These are phyloP conservation scores for Pyrus pyrifolia DNA, from an alignment of 306 rosid species.

Conservation along the genomic window DNA sequence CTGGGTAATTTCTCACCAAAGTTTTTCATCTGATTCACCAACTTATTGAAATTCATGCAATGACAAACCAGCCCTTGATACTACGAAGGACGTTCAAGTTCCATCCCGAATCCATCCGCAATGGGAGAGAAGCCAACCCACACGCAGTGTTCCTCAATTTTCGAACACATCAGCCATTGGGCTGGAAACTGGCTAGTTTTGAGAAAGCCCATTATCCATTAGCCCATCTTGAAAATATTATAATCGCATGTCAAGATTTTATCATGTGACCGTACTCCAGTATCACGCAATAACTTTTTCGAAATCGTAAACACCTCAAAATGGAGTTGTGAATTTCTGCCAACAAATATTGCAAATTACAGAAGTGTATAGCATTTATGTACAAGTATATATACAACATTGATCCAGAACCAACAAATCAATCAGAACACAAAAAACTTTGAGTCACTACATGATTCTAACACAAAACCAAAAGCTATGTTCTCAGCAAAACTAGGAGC, in stretches of 20 bases:
- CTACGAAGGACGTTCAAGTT: not conserved
- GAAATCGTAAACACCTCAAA: not conserved
- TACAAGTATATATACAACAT: slow-evolving; percentile 36
- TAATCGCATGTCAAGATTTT: too few relatives aligned
- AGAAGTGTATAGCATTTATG: slow-evolving; percentile 21
- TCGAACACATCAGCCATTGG: not conserved
- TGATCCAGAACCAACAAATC: slow-evolving; percentile 5
- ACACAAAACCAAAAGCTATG: slow-evolving; percentile 23
- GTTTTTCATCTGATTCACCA: not conserved
- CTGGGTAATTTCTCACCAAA: too few relatives aligned
- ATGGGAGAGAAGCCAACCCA: not conserved
- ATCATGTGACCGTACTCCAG: too few relatives aligned
- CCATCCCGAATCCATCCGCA: not conserved
- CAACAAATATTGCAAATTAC: not conserved
- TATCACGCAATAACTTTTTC: not conserved
- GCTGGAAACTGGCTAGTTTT: not conserved
- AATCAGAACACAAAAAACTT: not conserved
- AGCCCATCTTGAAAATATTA: too few relatives aligned
- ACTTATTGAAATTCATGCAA: not conserved
- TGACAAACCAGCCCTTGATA: not conserved
- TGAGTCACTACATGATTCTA: slow-evolving; percentile 3
- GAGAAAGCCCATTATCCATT: not conserved
- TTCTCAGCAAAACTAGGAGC: slow-evolving; percentile 10
- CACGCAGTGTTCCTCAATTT: not conserved
- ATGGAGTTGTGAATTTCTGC: not conserved